These are phyloP conservation scores for Pichia californica DNA, from an alignment of 805 yeast genomes.

Conservation along the genomic window DNA sequence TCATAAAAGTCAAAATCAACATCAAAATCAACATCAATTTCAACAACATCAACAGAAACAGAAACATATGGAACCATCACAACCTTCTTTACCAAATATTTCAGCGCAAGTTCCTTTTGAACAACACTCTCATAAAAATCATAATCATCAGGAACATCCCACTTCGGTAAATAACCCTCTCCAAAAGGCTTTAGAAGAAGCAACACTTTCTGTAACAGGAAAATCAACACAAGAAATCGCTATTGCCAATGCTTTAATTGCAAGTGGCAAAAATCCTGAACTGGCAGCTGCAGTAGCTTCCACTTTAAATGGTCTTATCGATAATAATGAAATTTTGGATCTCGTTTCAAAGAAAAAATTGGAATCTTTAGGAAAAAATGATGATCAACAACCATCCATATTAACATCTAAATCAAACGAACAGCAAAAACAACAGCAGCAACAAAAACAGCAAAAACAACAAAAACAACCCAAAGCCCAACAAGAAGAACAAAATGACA, in stretches of 20 bases:
- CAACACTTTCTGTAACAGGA: conserved; percentile 51
- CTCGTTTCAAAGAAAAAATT: background rate
- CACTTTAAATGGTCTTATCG: conserved; percentile 20
- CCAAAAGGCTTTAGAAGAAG: conserved; percentile 46
- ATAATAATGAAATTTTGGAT: conserved; percentile 14
- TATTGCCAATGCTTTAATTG: conserved; percentile 41
- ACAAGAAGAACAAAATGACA: background rate
- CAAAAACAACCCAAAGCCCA: too few species aligned
- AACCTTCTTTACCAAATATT: too few species aligned
- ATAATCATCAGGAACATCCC: too few species aligned
- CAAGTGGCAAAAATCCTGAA: conserved; percentile 45
- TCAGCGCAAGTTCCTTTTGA: too few species aligned
- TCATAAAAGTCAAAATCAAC: background rate
- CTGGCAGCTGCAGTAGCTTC: conserved; percentile 26
- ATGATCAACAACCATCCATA: too few species aligned
- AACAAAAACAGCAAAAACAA: background rate
- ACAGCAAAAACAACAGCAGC: too few species aligned
- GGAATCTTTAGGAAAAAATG: background rate
- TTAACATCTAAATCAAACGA: too few species aligned
- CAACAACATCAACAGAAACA: too few species aligned
- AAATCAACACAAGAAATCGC: conserved; percentile 46
- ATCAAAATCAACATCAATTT: background rate
- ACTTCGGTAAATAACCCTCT: conserved; percentile 16
- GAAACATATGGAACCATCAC: too few species aligned
- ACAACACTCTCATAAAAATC: too few species aligned